Evolutionary conservation across 257 asterid species (phyloP).

Genomic region (Prunella vulgaris): DNA sequence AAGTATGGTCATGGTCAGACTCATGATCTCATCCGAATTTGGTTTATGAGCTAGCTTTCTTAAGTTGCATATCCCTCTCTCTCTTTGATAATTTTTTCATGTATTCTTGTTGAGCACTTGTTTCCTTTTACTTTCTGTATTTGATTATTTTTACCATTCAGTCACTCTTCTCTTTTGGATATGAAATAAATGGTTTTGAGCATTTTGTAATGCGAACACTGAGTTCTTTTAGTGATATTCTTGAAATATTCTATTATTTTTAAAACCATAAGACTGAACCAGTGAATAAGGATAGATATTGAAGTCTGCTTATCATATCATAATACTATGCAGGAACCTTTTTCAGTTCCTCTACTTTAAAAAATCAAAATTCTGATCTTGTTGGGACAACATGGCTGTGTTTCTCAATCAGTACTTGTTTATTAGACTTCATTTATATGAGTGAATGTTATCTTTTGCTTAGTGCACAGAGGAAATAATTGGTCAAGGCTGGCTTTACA

Average conservation of each 20-base stretch:
- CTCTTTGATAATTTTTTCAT: neutral
- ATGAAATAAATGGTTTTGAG: neutral
- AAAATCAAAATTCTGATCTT: neutral
- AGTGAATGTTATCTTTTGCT: neutral
- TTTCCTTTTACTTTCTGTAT: neutral
- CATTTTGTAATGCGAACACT: neutral
- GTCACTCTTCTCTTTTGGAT: neutral
- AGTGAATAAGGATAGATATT: conserved; percentile 13
- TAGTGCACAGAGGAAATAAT: neutral
- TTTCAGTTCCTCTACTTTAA: neutral
- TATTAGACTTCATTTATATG: neutral
- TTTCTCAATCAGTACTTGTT: neutral
- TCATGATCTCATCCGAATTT: conserved; percentile 14
- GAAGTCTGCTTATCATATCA: conserved; percentile 1
- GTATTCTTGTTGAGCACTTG: conserved; percentile 11
- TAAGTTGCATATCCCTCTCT: conserved; percentile 11
- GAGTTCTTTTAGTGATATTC: neutral
- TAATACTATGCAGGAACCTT: neutral
- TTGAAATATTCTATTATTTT: neutral
- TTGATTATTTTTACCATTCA: neutral
- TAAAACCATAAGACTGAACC: neutral
- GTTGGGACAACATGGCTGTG: neutral
- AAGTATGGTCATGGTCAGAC: too few relatives aligned
- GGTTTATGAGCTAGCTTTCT: conserved; percentile 17
- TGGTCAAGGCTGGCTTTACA: neutral